These are phyloP conservation scores for Kwoniella shandongensis DNA, from an alignment of 768 basidiomycete genomes.

Conservation along the genomic window DNA sequence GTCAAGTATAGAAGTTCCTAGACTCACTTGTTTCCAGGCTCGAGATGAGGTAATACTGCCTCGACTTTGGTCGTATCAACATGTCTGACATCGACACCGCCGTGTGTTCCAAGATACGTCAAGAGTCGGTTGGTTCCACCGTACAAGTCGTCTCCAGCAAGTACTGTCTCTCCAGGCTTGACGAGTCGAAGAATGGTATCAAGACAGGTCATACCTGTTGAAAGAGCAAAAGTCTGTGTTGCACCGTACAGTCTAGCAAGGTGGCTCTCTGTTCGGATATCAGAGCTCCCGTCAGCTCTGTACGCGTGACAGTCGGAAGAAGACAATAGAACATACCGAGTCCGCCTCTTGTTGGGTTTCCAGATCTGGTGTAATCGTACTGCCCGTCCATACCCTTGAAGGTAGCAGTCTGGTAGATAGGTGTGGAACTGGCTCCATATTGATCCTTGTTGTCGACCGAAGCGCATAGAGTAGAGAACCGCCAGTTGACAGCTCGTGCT, in stretches of 20 bases:
- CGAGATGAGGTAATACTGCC: constrained; percentile 36
- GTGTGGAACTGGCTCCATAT: constrained; percentile 87
- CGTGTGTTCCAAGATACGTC: constrained; percentile 79
- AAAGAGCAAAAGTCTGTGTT: constrained; percentile 82
- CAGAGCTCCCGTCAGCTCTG: background rate
- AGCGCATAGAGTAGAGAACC: constrained; percentile 51
- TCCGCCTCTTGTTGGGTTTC: constrained; percentile 94
- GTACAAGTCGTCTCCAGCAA: constrained; percentile 96
- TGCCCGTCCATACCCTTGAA: constrained; percentile 85
- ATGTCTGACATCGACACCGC: constrained; percentile 85
- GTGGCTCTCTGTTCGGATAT: constrained; percentile 76
- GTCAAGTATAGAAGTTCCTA: background rate
- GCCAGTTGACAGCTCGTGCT: constrained; percentile 41
- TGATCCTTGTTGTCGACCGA: constrained; percentile 76
- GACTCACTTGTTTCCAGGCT: constrained; percentile 38
- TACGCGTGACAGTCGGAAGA: background rate
- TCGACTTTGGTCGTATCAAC: constrained; percentile 73
- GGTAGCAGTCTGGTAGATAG: constrained; percentile 96
- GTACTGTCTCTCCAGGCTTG: constrained; percentile 91
- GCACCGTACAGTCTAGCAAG: constrained; percentile 95
- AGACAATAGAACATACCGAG: constrained; percentile 61
- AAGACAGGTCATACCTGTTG: constrained; percentile 97
- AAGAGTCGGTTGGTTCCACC: constrained; percentile 96
- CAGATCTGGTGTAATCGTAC: constrained; percentile 92
- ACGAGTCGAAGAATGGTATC: constrained; percentile 91